Evolutionary conservation across 129 eudicot genomes (phyloP).

Genomic region (Lactuca saligna): DNA sequence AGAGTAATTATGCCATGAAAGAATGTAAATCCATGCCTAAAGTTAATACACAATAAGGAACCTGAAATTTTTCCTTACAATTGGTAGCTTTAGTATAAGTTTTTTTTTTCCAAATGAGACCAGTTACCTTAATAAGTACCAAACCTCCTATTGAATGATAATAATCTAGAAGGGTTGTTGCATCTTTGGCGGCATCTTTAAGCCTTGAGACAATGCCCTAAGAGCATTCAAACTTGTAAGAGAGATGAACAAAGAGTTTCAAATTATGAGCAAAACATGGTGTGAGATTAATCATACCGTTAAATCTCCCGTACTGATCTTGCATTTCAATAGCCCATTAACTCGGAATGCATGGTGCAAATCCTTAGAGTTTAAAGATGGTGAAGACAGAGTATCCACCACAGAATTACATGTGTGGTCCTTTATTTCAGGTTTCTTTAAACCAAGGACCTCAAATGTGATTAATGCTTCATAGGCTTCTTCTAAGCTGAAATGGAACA

Average conservation of each 20-base stretch:
- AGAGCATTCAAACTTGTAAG: background rate
- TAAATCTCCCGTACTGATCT: slow-evolving; percentile 43
- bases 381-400: slow-evolving; percentile 46
- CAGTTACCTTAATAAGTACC: slow-evolving; percentile 64
- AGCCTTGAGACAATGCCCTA: slow-evolving; percentile 62
- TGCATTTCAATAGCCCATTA: slow-evolving; percentile 64
- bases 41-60: slow-evolving; percentile 1
- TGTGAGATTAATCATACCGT: slow-evolving; percentile 43
- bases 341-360: slow-evolving; percentile 61
- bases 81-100: slow-evolving; percentile 10
- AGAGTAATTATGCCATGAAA: background rate
- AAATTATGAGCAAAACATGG: background rate
- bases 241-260: background rate
- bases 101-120: background rate
- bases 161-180: slow-evolving; percentile 64
- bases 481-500: slow-evolving; percentile 59
- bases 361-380: slow-evolving; percentile 65
- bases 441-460: slow-evolving; percentile 75
- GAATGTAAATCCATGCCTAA: slow-evolving; percentile 1
- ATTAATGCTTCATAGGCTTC: slow-evolving; percentile 77
- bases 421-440: slow-evolving; percentile 45
- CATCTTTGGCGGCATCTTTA: slow-evolving; percentile 50
- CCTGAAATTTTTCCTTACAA: background rate
- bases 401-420: slow-evolving; percentile 56
- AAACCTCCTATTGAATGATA: slow-evolving; percentile 69